Evolutionary conservation across 1,284 basidiomycete genomes (phyloP).

Genomic region (Serendipita sp.): DNA sequence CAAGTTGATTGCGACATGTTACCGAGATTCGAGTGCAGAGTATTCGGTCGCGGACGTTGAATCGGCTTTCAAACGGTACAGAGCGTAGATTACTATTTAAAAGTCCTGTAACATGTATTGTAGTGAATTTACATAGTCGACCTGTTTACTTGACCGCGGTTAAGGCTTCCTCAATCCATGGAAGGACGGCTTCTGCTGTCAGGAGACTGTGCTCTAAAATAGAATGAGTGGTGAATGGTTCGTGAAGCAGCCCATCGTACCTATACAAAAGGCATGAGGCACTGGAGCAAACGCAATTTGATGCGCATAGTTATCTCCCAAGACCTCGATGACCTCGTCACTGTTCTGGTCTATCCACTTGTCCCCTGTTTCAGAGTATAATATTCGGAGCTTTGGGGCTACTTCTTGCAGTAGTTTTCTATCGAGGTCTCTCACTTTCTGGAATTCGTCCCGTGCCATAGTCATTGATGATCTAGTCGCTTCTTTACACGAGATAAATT

Average conservation of each 20-base stretch:
- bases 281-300: background rate
- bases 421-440: background rate
- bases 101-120: background rate
- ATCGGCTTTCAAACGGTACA: slow-evolving; percentile 56
- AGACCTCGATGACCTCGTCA: background rate
- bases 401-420: background rate
- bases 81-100: background rate
- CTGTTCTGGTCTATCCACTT: background rate
- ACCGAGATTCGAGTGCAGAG: slow-evolving; percentile 60
- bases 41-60: slow-evolving; percentile 67
- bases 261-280: background rate
- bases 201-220: background rate
- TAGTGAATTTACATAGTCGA: background rate
- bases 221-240: background rate
- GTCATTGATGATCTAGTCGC: background rate
- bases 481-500: background rate
- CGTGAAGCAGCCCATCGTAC: background rate
- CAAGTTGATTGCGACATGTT: slow-evolving; percentile 61
- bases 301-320: background rate
- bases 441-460: background rate
- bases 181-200: background rate
- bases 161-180: background rate
- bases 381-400: background rate
- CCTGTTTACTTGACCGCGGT: background rate
- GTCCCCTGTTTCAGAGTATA: background rate